phyloP scores from a whole-genome alignment of 148 eudicot species.

The Drosera capensis region DNA sequence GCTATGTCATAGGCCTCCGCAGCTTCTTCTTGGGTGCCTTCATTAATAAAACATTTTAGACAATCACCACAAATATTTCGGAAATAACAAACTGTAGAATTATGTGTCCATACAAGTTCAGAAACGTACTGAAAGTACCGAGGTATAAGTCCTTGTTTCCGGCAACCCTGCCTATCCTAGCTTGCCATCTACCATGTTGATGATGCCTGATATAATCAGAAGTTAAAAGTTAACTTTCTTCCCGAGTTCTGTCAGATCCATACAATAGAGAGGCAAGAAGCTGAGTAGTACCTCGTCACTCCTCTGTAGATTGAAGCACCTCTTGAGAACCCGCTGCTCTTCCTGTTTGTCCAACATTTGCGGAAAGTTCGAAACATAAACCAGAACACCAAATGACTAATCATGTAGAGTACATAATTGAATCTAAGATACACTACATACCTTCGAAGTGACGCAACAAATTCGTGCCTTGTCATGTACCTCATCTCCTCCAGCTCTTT shows the following conservation, averaged over 20 bases:
- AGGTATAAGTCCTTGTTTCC: slow-evolving; percentile 93
- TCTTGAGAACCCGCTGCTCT: slow-evolving; percentile 12
- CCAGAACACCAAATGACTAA: not conserved
- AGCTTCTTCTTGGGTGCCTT: slow-evolving; percentile 93
- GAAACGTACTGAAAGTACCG: slow-evolving; percentile 71
- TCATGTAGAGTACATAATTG: not conserved
- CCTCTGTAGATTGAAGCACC: slow-evolving; percentile 12
- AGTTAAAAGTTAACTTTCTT: not conserved
- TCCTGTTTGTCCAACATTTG: slow-evolving; percentile 4
- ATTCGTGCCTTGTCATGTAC: slow-evolving; percentile 84
- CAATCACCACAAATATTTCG: not conserved
- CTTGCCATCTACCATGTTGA: slow-evolving; percentile 98
- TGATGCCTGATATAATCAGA: slow-evolving; percentile 52
- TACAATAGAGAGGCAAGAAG: not conserved
- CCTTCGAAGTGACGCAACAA: slow-evolving; percentile 94
- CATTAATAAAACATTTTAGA: not conserved
- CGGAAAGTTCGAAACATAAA: not conserved
- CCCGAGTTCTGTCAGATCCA: not conserved
- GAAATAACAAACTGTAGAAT: not conserved
- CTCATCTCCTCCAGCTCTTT: slow-evolving; percentile 76
- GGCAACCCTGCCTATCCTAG: slow-evolving; percentile 88
- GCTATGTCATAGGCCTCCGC: slow-evolving; percentile 97
- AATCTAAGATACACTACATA: slow-evolving; percentile 13
- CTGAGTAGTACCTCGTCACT: slow-evolving; percentile 8
- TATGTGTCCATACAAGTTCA: not conserved